phyloP scores from a whole-genome alignment of 2,329 filamentous ascomycete species.

The Paraphaeosphaeria sporulosa region DNA sequence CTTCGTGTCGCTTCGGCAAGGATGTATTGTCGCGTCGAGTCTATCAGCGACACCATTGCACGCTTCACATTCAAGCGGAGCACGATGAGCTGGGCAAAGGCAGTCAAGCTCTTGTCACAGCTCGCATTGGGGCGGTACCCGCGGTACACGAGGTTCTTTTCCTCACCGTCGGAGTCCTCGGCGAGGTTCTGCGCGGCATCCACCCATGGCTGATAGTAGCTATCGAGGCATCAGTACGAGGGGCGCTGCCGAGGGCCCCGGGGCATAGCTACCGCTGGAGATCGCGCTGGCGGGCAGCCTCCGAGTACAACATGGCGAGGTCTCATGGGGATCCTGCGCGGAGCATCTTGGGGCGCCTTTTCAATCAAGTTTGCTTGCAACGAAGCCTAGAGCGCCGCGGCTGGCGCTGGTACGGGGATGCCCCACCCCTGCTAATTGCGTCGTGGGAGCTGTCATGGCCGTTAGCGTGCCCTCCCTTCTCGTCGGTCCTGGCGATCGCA shows the following conservation, averaged over 20 bases:
- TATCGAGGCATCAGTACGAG: constrained; percentile 14
- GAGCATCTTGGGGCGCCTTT: background rate
- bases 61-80: constrained; percentile 44
- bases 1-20: constrained; percentile 50
- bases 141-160: constrained; percentile 35
- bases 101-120: constrained; percentile 41
- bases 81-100: constrained; percentile 47
- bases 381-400: background rate
- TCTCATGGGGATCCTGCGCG: constrained; percentile 5
- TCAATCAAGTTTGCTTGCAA: background rate
- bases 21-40: constrained; percentile 47
- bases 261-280: constrained; percentile 33
- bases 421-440: constrained; percentile 1
- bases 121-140: constrained; percentile 32
- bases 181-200: constrained; percentile 42
- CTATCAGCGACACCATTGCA: constrained; percentile 48
- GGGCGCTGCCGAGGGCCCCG: background rate
- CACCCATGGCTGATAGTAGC: constrained; percentile 47
- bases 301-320: constrained; percentile 8
- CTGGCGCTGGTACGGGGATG: background rate
- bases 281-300: constrained; percentile 38
- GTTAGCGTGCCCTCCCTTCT: background rate
- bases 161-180: constrained; percentile 31
- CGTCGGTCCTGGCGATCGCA: background rate
- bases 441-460: background rate